Evolutionary conservation across 306 rosid species (phyloP).

Genomic region (Quercus bicolor): DNA sequence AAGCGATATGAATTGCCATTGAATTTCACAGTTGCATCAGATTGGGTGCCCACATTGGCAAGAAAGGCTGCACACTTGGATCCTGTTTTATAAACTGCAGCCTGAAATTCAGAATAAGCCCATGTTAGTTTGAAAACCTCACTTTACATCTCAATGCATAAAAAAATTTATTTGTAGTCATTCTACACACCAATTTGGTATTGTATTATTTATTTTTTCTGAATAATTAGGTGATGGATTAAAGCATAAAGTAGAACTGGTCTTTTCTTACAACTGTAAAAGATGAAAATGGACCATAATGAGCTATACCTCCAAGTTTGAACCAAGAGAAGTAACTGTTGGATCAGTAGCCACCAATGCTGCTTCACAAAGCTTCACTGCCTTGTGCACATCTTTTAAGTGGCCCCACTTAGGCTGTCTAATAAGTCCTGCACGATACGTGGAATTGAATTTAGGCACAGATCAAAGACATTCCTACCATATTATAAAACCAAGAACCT

Average conservation of each 20-base stretch:
- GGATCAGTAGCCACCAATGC: conserved; percentile 83
- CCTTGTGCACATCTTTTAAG: conserved; percentile 80
- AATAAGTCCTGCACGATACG: conserved; percentile 54
- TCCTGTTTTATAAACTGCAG: conserved; percentile 73
- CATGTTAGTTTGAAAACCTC: conserved; percentile 1
- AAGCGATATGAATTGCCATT: conserved; percentile 70
- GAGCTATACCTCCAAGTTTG: conserved; percentile 64
- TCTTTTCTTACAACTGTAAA: conserved; percentile 1
- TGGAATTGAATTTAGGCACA: conserved; percentile 9
- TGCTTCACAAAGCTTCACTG: conserved; percentile 80
- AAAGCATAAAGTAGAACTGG: not conserved
- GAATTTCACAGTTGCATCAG: conserved; percentile 68
- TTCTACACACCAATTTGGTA: not conserved
- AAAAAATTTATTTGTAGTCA: not conserved
- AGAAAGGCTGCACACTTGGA: conserved; percentile 76
- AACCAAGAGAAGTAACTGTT: conserved; percentile 55
- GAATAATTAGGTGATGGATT: not conserved
- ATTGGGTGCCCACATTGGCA: conserved; percentile 56
- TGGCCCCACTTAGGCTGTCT: conserved; percentile 99
- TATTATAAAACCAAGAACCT: not conserved
- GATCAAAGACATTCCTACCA: not conserved
- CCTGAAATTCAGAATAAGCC: conserved; percentile 41
- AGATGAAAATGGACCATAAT: not conserved
- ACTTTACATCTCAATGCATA: not conserved
- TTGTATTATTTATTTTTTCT: not conserved